These are phyloP conservation scores for Gamsiella multidivaricata DNA, from an alignment of 192 early-diverging fungal species.

Conservation along the genomic window DNA sequence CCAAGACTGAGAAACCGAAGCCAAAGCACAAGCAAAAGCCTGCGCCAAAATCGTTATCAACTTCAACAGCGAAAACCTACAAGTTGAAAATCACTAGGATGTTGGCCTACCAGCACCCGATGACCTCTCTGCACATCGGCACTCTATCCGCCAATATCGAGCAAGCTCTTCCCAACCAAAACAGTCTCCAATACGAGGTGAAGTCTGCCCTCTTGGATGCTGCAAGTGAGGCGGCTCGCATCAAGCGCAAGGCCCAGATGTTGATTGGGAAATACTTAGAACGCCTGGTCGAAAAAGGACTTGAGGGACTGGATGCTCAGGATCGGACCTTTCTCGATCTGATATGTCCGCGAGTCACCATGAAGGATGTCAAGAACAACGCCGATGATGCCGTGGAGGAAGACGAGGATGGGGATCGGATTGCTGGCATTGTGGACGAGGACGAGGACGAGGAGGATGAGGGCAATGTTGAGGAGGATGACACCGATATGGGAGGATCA, in stretches of 20 bases:
- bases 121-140: background rate
- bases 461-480: background rate
- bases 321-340: constrained; percentile 13
- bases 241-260: background rate
- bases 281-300: constrained; percentile 1
- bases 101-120: constrained; percentile 11
- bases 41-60: background rate
- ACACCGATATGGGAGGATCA: background rate
- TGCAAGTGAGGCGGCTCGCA: constrained; percentile 5
- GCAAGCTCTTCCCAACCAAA: background rate
- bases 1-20: background rate
- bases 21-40: background rate
- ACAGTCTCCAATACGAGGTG: background rate
- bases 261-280: constrained; percentile 12
- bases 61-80: background rate
- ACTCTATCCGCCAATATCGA: background rate
- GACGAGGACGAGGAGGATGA: background rate
- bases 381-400: background rate
- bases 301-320: background rate
- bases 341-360: constrained; percentile 13
- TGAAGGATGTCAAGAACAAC: constrained; percentile 11
- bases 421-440: background rate
- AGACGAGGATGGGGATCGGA: background rate
- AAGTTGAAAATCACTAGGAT: background rate
- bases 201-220: background rate